Evolutionary conservation across 2,329 filamentous ascomycete genomes (phyloP), one percentile per base, ranked within the genome.

Genomic region (Diaporthe vexans): DNA sequence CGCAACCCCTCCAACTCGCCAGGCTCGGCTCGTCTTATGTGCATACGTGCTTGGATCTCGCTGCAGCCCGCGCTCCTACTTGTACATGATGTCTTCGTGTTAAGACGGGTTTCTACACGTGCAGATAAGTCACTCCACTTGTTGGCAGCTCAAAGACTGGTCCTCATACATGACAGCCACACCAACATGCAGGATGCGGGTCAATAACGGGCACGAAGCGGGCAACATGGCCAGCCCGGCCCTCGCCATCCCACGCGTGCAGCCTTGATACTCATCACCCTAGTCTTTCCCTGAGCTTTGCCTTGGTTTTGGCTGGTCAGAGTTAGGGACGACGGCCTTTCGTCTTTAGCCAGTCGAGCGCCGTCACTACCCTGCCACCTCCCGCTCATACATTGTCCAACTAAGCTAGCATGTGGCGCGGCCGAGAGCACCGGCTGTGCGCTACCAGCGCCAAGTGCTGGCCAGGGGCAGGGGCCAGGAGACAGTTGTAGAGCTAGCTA

Each of bases 381-480:
- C 43, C 59, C 29, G 24, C 40, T 29, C 21, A 26, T 17, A 46
- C 37, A 63, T 43, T 13, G 7, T 13, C 5, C 46, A 35, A 43
- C 61, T 52, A 67, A 67, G 61, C 29, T 37, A 43, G 46, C 63
- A 37, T 67, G 1, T 67, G 63, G 46, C 63, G 6, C 37, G 46
- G 46, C 29, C 46, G 63, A 52, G 63, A 26, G 46, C 63, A 40
- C 29, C 48, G 46, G 48, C 33, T 52, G 33, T 52, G 33, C 63
- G 63, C 48, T 40, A 68, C 46, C 29, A 21, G 48, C 33, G 63
- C 63, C 63, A 68, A 68, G 63, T 7, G 46, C 46, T 52, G 15
- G 29, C 19, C 21, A 4, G 33, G 46, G 46, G 46, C 21, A 4
- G 46, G 43, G 43, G 17, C 17, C 46, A 19, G 43, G 29, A 67